A percentile compares a stretch with the other conserved stretches of the same genome.
Conservation (phyloP, 2,329 filamentous ascomycete genomes). For the Penicillium sumatraense region DNA sequence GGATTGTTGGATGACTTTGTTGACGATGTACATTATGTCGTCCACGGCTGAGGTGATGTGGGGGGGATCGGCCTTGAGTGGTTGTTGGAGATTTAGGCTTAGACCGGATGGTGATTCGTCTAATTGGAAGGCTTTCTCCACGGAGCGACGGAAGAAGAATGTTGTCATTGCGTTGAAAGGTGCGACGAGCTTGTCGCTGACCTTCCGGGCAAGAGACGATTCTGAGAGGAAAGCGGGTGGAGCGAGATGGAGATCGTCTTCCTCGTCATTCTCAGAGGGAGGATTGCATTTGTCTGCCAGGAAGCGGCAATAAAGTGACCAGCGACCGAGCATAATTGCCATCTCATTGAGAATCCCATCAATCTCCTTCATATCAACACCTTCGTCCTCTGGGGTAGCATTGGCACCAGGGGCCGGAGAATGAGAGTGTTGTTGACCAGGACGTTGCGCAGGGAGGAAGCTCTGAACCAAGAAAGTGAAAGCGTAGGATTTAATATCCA, state of each 20-base stretch:
- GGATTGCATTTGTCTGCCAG: constrained; percentile 78
- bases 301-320: constrained; percentile 91
- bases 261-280: constrained; percentile 52
- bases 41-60: constrained; percentile 96
- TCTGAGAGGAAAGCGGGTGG: constrained; percentile 76
- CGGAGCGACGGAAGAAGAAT: constrained; percentile 94
- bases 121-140: constrained; percentile 96
- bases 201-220: constrained; percentile 80
- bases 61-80: constrained; percentile 77
- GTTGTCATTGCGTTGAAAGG: constrained; percentile 93
- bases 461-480: constrained; percentile 97
- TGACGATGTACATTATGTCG: constrained; percentile 99
- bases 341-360: constrained; percentile 87
- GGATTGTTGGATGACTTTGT: constrained; percentile 84
- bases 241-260: constrained; percentile 62
- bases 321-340: constrained; percentile 87
- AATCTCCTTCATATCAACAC: constrained; percentile 95
- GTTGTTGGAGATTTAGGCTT: constrained; percentile 72
- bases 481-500: constrained; percentile 95
- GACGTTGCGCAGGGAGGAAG: constrained; percentile 75
- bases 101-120: constrained; percentile 85
- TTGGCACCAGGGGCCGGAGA: constrained; percentile 71
- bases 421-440: constrained; percentile 69
- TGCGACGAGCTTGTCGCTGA: constrained; percentile 71
- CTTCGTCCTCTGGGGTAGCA: constrained; percentile 79